Evolutionary conservation across 805 yeast genomes (phyloP).

Genomic region (Ogataea siamensis): DNA sequence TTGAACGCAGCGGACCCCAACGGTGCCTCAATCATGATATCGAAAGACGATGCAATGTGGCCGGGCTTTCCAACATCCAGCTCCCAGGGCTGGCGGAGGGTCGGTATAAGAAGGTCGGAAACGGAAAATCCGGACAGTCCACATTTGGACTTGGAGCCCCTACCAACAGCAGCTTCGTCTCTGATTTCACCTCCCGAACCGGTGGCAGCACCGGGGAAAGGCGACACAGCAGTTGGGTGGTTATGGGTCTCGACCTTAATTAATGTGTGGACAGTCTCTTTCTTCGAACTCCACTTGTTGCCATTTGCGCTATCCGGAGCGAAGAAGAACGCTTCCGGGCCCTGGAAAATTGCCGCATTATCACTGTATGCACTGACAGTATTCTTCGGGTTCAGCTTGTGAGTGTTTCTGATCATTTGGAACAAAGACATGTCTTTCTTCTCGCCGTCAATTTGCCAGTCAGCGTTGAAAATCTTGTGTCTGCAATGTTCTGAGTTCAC

Average conservation of each 20-base stretch:
- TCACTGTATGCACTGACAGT: slow-evolving; percentile 95
- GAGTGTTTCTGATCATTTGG: slow-evolving; percentile 95
- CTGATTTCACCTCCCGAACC: slow-evolving; percentile 99
- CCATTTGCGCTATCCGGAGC: slow-evolving; percentile 69
- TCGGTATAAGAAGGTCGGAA: slow-evolving; percentile 86
- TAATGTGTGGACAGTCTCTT: slow-evolving; percentile 82
- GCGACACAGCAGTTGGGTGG: slow-evolving; percentile 99
- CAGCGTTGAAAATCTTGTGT: slow-evolving; percentile 97
- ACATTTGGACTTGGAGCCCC: slow-evolving; percentile 96
- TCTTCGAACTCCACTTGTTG: slow-evolving; percentile 68
- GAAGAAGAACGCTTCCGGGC: slow-evolving; percentile 70
- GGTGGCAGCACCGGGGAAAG: slow-evolving; percentile 99
- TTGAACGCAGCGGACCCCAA: slow-evolving; percentile 97
- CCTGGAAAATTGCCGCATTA: slow-evolving; percentile 94
- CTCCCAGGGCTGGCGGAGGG: slow-evolving; percentile 93
- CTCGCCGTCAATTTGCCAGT: slow-evolving; percentile 91
- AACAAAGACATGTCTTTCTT: slow-evolving; percentile 73
- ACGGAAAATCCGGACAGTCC: slow-evolving; percentile 93
- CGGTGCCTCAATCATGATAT: slow-evolving; percentile 97
- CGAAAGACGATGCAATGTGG: slow-evolving; percentile 90
- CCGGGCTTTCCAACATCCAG: slow-evolving; percentile 81
- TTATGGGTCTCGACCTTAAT: slow-evolving; percentile 98
- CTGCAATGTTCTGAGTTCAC: slow-evolving; percentile 99
- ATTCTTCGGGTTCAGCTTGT: slow-evolving; percentile 69
- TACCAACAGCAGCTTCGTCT: slow-evolving; percentile 99